Evolutionary conservation across 2,329 filamentous ascomycete species (phyloP).

Genomic region (Apiospora saccharicola): DNA sequence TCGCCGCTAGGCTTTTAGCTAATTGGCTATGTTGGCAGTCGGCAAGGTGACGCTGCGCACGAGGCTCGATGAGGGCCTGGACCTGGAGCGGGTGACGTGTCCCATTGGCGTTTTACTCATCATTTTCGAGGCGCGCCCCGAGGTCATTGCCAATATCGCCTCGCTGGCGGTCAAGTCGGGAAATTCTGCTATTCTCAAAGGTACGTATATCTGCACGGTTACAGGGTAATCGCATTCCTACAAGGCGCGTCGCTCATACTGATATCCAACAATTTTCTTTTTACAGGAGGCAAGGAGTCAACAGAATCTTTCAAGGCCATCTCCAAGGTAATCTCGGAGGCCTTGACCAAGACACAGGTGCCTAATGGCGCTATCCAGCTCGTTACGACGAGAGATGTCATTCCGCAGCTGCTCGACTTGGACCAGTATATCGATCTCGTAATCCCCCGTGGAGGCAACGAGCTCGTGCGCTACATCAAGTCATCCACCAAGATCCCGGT

Average conservation of each 20-base stretch:
- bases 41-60: constrained; percentile 86
- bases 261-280: not conserved
- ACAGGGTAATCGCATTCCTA: not conserved
- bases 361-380: constrained; percentile 91
- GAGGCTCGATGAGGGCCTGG: constrained; percentile 83
- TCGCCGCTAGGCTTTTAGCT: not conserved
- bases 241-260: not conserved
- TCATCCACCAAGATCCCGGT: constrained; percentile 92
- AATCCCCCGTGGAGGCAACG: constrained; percentile 90
- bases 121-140: constrained; percentile 96
- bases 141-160: constrained; percentile 98
- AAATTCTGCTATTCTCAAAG: constrained; percentile 96
- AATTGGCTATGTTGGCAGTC: constrained; percentile 56
- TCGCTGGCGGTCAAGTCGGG: constrained; percentile 95
- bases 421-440: constrained; percentile 93
- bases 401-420: constrained; percentile 84
- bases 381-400: constrained; percentile 89
- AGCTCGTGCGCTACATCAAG: constrained; percentile 90
- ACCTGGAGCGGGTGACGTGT: constrained; percentile 87
- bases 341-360: constrained; percentile 75
- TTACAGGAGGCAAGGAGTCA: constrained; percentile 87
- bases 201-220: constrained; percentile 43
- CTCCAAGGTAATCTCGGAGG: constrained; percentile 80
- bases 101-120: constrained; percentile 98
- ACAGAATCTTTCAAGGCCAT: constrained; percentile 95